phyloP scores from a whole-genome alignment of 495 filamentous ascomycete genomes.

The Penicillium goetzii region DNA sequence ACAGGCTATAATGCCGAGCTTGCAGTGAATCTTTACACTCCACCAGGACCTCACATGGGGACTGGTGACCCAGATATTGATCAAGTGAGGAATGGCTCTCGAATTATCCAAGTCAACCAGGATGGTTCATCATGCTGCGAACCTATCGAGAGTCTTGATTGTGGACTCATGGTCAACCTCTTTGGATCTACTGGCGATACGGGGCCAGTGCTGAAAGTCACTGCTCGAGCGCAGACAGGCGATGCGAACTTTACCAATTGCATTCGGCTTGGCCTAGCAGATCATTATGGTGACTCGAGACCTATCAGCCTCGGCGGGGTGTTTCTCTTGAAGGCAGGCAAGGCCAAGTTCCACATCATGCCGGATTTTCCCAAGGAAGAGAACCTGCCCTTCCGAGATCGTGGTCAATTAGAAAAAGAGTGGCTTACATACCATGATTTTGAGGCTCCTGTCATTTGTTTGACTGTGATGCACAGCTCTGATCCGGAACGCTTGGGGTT shows the following conservation, averaged over 20 bases:
- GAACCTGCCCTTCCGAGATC: constrained; percentile 33
- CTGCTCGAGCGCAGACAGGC: constrained; percentile 32
- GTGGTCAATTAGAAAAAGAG: constrained; percentile 28
- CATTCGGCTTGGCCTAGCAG: constrained; percentile 34
- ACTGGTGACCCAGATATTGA: constrained; percentile 24
- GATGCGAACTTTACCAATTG: constrained; percentile 36
- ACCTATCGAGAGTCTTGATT: constrained; percentile 28
- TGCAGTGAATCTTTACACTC: constrained; percentile 40
- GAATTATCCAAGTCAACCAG: constrained; percentile 19
- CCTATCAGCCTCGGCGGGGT: constrained; percentile 42
- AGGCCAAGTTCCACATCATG: constrained; percentile 47
- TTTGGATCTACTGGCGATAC: constrained; percentile 36
- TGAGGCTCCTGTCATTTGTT: constrained; percentile 40
- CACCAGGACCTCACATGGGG: constrained; percentile 15
- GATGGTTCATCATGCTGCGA: constrained; percentile 17
- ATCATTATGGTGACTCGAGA: constrained; percentile 31
- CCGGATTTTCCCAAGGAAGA: constrained; percentile 43
- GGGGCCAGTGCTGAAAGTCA: constrained; percentile 40
- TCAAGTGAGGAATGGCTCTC: constrained; percentile 21
- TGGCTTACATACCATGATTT: constrained; percentile 45
- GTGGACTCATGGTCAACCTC: constrained; percentile 45
- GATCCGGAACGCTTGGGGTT: constrained; percentile 38
- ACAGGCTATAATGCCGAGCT: constrained; percentile 44
- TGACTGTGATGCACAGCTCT: constrained; percentile 44
- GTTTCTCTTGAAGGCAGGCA: constrained; percentile 40